These are phyloP conservation scores for Lunularia cruciata DNA, from an alignment of 225 moss, liverwort and hornwort genomes.

Conservation along the genomic window DNA sequence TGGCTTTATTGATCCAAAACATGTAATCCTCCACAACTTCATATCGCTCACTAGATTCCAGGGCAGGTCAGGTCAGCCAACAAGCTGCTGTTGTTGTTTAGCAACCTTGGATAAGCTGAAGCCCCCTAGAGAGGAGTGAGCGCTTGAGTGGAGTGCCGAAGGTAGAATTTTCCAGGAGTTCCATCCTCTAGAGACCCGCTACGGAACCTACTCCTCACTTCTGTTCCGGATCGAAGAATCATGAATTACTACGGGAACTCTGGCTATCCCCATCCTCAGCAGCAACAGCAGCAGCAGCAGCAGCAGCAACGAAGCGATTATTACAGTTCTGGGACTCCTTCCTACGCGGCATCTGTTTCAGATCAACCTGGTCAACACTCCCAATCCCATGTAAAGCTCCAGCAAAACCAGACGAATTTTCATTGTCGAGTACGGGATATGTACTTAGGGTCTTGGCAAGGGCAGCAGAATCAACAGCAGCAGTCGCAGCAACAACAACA, in stretches of 20 bases:
- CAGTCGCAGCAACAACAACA: conserved; percentile 11
- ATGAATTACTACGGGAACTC: conserved; percentile 25
- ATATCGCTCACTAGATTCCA: not conserved
- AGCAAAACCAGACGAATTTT: conserved; percentile 35
- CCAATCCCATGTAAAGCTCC: not conserved
- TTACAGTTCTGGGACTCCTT: not conserved
- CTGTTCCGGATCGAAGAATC: not conserved
- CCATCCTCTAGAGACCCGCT: not conserved
- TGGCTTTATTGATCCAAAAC: no score
- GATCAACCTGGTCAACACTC: conserved; percentile 1
- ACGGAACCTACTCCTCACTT: no score
- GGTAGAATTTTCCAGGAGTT: not conserved
- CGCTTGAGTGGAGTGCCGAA: no score
- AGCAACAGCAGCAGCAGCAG: not conserved
- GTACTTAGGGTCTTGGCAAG: conserved; percentile 36
- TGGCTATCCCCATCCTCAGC: conserved; percentile 7
- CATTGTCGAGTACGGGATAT: conserved; percentile 36
- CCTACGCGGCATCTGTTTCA: not conserved
- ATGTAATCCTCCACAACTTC: no score
- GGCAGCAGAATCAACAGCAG: no score
- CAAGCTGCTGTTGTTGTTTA: not conserved
- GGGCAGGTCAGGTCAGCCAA: no score
- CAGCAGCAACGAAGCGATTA: conserved; percentile 15
- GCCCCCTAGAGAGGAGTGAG: no score
- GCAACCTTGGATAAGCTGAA: no score